Conservation (phyloP, 352 stramenopile genomes). For the Phytophthora melonis region DNA sequence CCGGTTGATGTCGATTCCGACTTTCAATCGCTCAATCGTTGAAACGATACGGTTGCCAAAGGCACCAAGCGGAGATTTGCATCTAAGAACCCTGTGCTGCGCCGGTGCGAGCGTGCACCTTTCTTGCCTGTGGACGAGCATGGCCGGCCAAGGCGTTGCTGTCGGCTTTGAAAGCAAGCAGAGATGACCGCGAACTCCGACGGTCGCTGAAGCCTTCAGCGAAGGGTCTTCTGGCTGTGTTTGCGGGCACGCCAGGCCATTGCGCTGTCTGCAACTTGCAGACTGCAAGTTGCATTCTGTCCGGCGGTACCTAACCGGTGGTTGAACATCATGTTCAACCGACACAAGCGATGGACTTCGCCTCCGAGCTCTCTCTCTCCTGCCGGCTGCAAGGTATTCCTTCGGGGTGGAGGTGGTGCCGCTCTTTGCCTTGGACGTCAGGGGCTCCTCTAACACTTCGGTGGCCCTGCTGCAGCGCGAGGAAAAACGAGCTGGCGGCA, state of each 20-base stretch:
- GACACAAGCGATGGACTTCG: background rate
- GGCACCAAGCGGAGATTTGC: conserved; percentile 24
- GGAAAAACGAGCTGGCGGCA: background rate
- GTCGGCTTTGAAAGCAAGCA: background rate
- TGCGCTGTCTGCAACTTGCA: conserved; percentile 8
- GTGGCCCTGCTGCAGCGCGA: background rate
- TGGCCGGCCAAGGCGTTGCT: background rate
- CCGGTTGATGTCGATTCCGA: conserved; percentile 5
- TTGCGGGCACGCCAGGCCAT: background rate
- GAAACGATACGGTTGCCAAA: conserved; percentile 27
- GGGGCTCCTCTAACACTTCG: background rate
- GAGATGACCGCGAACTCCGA: background rate
- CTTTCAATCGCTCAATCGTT: conserved; percentile 13
- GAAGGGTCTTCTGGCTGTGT: background rate
- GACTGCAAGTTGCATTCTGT: conserved; percentile 4
- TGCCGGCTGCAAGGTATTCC: background rate
- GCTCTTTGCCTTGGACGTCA: background rate
- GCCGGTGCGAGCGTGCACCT: conserved; percentile 6
- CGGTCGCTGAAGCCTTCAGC: no score
- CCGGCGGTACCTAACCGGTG: background rate
- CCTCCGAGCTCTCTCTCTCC: background rate
- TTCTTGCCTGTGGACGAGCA: conserved; percentile 13
- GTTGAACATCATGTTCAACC: background rate
- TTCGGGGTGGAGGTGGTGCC: background rate
- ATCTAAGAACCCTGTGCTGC: conserved; percentile 4